Conservation (phyloP, 2,329 filamentous ascomycete species). For the Ilyonectria robusta region DNA sequence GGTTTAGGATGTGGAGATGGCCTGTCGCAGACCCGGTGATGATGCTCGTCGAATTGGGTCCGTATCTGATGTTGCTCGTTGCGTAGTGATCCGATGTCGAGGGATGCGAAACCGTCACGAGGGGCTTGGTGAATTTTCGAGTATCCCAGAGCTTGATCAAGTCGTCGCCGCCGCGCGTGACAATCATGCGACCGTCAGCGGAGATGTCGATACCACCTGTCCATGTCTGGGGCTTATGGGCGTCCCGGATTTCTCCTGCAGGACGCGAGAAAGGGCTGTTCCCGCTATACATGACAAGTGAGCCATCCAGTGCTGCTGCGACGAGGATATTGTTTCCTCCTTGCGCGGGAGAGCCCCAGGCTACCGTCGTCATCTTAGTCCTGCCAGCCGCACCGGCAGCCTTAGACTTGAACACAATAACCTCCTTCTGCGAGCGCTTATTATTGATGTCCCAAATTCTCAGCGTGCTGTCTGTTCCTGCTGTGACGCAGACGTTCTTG, state of each 20-base stretch:
- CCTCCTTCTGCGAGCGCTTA: slow-evolving; percentile 89
- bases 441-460: slow-evolving; percentile 98
- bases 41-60: slow-evolving; percentile 85
- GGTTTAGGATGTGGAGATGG: slow-evolving; percentile 92
- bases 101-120: slow-evolving; percentile 82
- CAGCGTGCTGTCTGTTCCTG: slow-evolving; percentile 93
- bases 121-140: slow-evolving; percentile 91
- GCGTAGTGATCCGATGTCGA: slow-evolving; percentile 89
- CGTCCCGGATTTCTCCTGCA: slow-evolving; percentile 84
- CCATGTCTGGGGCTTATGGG: slow-evolving; percentile 88
- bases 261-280: slow-evolving; percentile 89
- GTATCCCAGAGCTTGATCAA: slow-evolving; percentile 97
- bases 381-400: slow-evolving; percentile 90
- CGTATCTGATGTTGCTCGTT: slow-evolving; percentile 90
- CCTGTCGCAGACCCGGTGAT: slow-evolving; percentile 90
- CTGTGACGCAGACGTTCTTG: slow-evolving; percentile 87
- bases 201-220: slow-evolving; percentile 94
- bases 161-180: slow-evolving; percentile 92
- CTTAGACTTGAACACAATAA: slow-evolving; percentile 96
- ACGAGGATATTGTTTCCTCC: slow-evolving; percentile 86
- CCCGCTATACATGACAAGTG: slow-evolving; percentile 91
- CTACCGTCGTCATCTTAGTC: slow-evolving; percentile 93
- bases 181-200: slow-evolving; percentile 88
- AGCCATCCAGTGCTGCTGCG: slow-evolving; percentile 88
- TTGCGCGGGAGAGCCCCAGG: slow-evolving; percentile 84